Base-by-base conservation (phyloP, 495 filamentous ascomycete species). In the Trichoderma orchidacearum region DNA sequence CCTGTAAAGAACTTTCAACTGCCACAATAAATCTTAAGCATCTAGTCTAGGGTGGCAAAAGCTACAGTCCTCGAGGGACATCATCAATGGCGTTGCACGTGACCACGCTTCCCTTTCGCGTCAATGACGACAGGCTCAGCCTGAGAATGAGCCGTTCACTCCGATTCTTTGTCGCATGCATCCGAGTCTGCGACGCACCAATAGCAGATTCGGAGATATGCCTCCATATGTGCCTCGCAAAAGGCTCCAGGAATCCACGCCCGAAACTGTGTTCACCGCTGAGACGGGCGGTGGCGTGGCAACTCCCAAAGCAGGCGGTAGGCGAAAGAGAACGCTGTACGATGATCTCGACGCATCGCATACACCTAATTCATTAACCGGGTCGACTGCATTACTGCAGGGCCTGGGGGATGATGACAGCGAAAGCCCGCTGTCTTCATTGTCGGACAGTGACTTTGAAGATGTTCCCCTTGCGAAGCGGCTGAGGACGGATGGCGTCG, bases 381-480 rank as follows among this genome's bases (percentile, higher is more conserved):
- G 41, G 11, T 80, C 75, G 0, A 68, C 79, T 58, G 71, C 68
- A 2, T 66, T 75, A 3, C 58, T 80, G 15, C 66, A 73, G 5
- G 57, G 71, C 21, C 66, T 83, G 32, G 75, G 77, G 9, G 77
- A 76, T 32, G 75, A 83, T 30, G 80, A 80, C 52, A 76, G 81
- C 30, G 69, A 66, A 13, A 75, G 69, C 59, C 75, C 77, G 0
- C 66, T 77, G 50, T 83, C 79, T 6, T 84, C 81, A 0, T 68
- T 88, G 17, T 88, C 84, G 32, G 86, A 90, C 56, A 74, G 69
- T 54, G 80, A 85, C 53, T 86, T 87, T 58, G 83, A 87, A 54
- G 83, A 86, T 66, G 78, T 80, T n/a, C 55, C 60, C 35, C 41
- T 53, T 12, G 25, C 63, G 7, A 66, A 63, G 41, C 59, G 55